phyloP scores from a whole-genome alignment of 306 rosid species.

The Rosa multiflora region DNA sequence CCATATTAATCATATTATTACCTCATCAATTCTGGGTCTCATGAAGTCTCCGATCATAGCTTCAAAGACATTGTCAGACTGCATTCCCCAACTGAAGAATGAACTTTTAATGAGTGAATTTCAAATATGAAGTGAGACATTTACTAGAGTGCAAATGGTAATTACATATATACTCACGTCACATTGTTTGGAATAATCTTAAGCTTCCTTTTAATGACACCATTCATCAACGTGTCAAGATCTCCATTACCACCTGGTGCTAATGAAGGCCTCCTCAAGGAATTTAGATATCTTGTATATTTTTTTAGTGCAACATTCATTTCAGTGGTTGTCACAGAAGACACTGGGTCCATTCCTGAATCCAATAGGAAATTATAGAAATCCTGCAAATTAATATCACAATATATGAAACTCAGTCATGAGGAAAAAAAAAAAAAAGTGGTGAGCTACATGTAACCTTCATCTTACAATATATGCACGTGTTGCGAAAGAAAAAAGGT shows the following conservation, averaged over 20 bases:
- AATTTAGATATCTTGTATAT: slow-evolving; percentile 58
- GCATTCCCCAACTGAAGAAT: slow-evolving; percentile 72
- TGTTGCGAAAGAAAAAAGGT: too few species aligned
- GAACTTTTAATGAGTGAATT: not conserved
- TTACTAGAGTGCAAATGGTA: not conserved
- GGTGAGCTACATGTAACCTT: not conserved
- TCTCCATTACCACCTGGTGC: slow-evolving; percentile 44
- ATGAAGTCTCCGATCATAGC: slow-evolving; percentile 62
- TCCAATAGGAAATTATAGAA: slow-evolving; percentile 73
- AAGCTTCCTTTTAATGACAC: slow-evolving; percentile 68
- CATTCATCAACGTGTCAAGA: slow-evolving; percentile 57
- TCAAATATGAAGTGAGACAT: not conserved
- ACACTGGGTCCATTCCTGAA: slow-evolving; percentile 32
- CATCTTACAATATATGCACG: not conserved
- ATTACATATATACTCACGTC: slow-evolving; percentile 40
- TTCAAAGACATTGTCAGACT: slow-evolving; percentile 37
- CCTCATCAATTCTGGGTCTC: slow-evolving; percentile 90
- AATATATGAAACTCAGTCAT: not conserved
- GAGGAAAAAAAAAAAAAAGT: not conserved
- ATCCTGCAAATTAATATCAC: slow-evolving; percentile 41
- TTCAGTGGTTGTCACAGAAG: slow-evolving; percentile 37
- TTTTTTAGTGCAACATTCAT: slow-evolving; percentile 20
- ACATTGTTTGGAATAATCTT: slow-evolving; percentile 67
- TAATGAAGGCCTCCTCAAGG: slow-evolving; percentile 29
- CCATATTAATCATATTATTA: slow-evolving; percentile 2